A percentile compares a stretch with the other conserved stretches of the same genome.
phyloP scores from a whole-genome alignment of 129 eudicot species.

The Tanacetum coccineum region DNA sequence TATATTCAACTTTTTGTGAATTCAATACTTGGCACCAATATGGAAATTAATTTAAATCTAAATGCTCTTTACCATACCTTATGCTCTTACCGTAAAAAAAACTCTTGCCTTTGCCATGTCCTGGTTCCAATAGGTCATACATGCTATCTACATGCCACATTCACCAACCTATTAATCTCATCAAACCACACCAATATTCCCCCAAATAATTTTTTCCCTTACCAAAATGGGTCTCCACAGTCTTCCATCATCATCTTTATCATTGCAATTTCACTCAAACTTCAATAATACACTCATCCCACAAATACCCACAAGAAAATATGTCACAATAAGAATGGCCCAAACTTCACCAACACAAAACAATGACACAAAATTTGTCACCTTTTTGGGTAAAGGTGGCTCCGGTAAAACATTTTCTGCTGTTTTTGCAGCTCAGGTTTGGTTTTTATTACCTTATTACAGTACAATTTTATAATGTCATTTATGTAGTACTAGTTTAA shows the following conservation, averaged over 20 bases:
- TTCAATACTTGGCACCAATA: too few species aligned
- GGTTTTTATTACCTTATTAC: neutral
- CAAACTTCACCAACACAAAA: slow-evolving; percentile 24
- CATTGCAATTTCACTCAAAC: neutral
- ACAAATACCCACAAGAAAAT: slow-evolving; percentile 20
- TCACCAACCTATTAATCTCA: neutral
- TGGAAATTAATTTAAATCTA: too few species aligned
- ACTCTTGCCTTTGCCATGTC: too few species aligned
- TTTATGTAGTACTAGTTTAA: slow-evolving; percentile 1
- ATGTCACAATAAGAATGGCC: slow-evolving; percentile 24
- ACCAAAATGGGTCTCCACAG: slow-evolving; percentile 26
- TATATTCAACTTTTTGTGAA: too few species aligned
- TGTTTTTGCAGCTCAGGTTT: slow-evolving; percentile 94
- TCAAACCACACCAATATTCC: neutral
- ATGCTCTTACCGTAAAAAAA: too few species aligned
- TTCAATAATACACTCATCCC: slow-evolving; percentile 11
- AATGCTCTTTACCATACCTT: too few species aligned
- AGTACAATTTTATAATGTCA: too few species aligned
- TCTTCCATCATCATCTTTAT: slow-evolving; percentile 15
- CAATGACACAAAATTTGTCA: slow-evolving; percentile 52
- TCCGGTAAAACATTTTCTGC: slow-evolving; percentile 93
- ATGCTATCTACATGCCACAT: neutral
- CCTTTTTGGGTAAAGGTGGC: slow-evolving; percentile 96
- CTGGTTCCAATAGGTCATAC: too few species aligned
- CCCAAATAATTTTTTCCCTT: too few species aligned